phyloP scores from a whole-genome alignment of 768 basidiomycete genomes.

The Lepiota brunneoincarnata region DNA sequence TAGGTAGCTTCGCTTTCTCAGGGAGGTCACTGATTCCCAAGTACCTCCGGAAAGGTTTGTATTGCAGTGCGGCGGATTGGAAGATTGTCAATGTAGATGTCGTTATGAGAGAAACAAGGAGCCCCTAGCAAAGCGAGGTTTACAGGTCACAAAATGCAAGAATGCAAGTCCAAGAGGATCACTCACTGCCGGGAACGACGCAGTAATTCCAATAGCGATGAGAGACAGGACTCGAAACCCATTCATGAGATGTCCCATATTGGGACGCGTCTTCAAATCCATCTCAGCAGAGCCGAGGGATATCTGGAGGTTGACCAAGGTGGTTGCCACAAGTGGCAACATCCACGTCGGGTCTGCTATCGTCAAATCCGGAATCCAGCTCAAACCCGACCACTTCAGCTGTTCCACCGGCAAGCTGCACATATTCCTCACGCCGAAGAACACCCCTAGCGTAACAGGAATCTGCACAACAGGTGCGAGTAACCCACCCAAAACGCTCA shows the following conservation, averaged over 20 bases:
- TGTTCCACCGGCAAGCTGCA: conserved; percentile 71
- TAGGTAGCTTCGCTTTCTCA: conserved; percentile 12
- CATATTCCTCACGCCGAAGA: conserved; percentile 77
- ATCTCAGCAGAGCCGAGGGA: conserved; percentile 55
- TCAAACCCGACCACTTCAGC: conserved; percentile 72
- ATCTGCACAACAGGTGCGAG: conserved; percentile 60
- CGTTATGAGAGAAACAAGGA: conserved; percentile 40
- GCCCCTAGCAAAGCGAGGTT: conserved; percentile 27
- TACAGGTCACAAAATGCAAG: neutral
- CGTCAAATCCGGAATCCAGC: conserved; percentile 76
- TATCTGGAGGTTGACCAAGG: conserved; percentile 69
- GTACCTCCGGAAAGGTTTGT: conserved; percentile 35
- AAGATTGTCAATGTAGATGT: conserved; percentile 40
- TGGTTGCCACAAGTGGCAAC: conserved; percentile 58
- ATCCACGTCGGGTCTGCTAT: conserved; percentile 71
- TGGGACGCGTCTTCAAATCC: conserved; percentile 55
- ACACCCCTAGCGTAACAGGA: conserved; percentile 75
- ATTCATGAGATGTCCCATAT: conserved; percentile 68
- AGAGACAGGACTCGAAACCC: conserved; percentile 57
- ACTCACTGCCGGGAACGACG: conserved; percentile 65
- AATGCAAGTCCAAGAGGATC: neutral
- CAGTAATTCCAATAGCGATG: conserved; percentile 43
- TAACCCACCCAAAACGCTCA: conserved; percentile 50
- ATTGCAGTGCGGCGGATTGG: conserved; percentile 49
- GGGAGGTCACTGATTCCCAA: conserved; percentile 37